Evolutionary conservation across 2,329 filamentous ascomycete genomes (phyloP), one percentile per base, ranked within the genome.

Genomic region (Trichothecium roseum): DNA sequence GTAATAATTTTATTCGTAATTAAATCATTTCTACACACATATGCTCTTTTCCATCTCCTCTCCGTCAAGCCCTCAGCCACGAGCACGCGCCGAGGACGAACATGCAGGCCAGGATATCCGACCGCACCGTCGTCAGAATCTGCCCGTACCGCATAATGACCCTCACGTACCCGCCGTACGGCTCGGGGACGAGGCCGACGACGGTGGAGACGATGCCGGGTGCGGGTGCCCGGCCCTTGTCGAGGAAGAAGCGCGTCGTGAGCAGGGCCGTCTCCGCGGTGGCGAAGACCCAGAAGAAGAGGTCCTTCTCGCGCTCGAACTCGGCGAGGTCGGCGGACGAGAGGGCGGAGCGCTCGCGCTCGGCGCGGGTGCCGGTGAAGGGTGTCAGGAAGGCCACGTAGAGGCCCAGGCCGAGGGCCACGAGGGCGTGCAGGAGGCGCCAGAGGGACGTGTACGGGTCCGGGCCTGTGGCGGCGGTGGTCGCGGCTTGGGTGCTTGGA

Each of bases 231-330:
- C 62, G 55, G 17, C 70, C 70, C 45, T 73, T 74, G 47, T 86
- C 81, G 35, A 85, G 51, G 45, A 86, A 76, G 53, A 81, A 84
- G 17, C 83, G 67, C 20, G 73, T 78, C 2, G 76, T 81, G 43
- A 89, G 74, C 42, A 89, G 63, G 36, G 84, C 53, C 9, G 84
- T 68, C 60, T 91, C 83, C 22, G 75, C 78, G 1, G 83, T 85
- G 5, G 82, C 79, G 52, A 89, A 91, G n/a, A 83, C 69, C 64
- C 78, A 85, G 57, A 89, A 87, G 57, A 87, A 80, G 16, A 59
- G 35, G 32, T 42, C 48, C 43, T 51, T 56, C 30, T 50, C 54
- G 33, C 46, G 52, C 39, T 57, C 54, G 16, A 52, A 40, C 28
- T 53, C 53, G 10, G 50, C 43, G 8, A 43, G 45, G 29, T 49